Percentiles rank a stretch among this genome's conserved stretches.
Conservation (phyloP, 805 yeast species). For the Kluyveromyces lactis region DNA sequence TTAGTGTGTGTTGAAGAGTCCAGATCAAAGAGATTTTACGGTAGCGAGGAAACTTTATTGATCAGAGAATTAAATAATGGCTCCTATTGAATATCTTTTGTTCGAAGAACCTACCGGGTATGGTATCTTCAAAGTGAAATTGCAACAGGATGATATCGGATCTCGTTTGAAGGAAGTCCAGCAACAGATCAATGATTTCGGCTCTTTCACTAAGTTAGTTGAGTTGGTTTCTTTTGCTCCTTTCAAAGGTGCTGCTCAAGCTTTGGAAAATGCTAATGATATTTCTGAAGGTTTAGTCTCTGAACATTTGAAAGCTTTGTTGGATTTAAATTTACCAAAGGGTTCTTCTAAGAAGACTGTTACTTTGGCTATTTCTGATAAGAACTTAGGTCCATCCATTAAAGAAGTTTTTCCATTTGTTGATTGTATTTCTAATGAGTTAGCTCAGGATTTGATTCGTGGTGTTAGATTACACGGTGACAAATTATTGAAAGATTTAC, state of each 20-base stretch:
- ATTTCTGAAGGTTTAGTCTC: slow-evolving; percentile 94
- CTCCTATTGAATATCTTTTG: slow-evolving; percentile 79
- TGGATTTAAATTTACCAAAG: slow-evolving; percentile 86
- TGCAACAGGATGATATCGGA: slow-evolving; percentile 92
- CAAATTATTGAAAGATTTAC: slow-evolving; percentile 83
- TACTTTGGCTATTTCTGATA: slow-evolving; percentile 84
- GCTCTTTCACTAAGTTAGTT: slow-evolving; percentile 82
- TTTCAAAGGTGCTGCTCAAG: slow-evolving; percentile 98
- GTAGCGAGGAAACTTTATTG: slow-evolving; percentile 1
- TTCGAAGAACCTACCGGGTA: slow-evolving; percentile 99
- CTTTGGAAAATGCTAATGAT: slow-evolving; percentile 96
- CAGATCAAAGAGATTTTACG: neutral
- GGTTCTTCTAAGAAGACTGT: slow-evolving; percentile 54
- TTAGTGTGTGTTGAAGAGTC: neutral
- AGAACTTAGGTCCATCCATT: slow-evolving; percentile 91
- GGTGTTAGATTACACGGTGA: slow-evolving; percentile 88
- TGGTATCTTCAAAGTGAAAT: slow-evolving; percentile 87
- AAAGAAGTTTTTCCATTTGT: slow-evolving; percentile 84
- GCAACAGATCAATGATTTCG: slow-evolving; percentile 77
- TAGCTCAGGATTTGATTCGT: slow-evolving; percentile 90
- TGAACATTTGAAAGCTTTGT: slow-evolving; percentile 79
- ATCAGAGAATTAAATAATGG: slow-evolving; percentile 36
- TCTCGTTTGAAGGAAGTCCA: slow-evolving; percentile 90
- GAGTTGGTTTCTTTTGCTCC: slow-evolving; percentile 95
- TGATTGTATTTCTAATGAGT: slow-evolving; percentile 84